Percentiles rank a stretch among this genome's conserved stretches.
Conservation (phyloP, 306 rosid genomes). For the Prunus dulcis region DNA sequence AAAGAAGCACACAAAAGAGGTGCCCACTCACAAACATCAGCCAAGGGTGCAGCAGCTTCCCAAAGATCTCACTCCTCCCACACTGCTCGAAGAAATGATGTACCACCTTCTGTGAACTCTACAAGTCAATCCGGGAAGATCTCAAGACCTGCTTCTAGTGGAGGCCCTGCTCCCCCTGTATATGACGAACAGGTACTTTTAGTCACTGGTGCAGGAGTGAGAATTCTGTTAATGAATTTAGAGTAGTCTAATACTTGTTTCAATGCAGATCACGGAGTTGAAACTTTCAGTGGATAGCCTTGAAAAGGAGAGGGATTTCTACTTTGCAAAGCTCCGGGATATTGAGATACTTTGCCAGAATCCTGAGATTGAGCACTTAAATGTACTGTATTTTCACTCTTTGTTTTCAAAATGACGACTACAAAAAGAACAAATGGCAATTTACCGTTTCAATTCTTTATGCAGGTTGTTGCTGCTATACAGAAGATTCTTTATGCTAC, state of each 20-base stretch:
- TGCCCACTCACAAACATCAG: constrained; percentile 59
- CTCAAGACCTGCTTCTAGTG: constrained; percentile 45
- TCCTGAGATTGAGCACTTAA: constrained; percentile 64
- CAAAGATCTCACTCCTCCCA: constrained; percentile 62
- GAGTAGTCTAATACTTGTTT: not conserved
- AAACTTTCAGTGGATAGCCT: constrained; percentile 90
- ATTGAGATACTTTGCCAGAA: constrained; percentile 87
- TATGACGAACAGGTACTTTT: constrained; percentile 70
- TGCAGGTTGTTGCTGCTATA: constrained; percentile 77
- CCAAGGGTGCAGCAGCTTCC: constrained; percentile 47
- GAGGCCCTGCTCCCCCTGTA: constrained; percentile 36
- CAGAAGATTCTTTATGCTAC: constrained; percentile 87
- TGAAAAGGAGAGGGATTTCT: constrained; percentile 95
- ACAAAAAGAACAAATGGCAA: not conserved
- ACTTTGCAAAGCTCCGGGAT: constrained; percentile 83
- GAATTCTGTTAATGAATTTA: not conserved
- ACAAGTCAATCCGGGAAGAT: constrained; percentile 48
- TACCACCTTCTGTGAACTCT: constrained; percentile 32
- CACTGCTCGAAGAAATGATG: constrained; percentile 68
- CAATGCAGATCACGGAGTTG: constrained; percentile 75
- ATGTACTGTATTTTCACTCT: constrained; percentile 35
- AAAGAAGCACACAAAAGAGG: constrained; percentile 67
- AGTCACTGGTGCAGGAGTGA: not conserved
- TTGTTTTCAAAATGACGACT: not conserved
- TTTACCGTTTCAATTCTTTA: constrained; percentile 4